These are phyloP conservation scores for Starmerella cellae DNA, from an alignment of 805 yeast species.

Conservation along the genomic window DNA sequence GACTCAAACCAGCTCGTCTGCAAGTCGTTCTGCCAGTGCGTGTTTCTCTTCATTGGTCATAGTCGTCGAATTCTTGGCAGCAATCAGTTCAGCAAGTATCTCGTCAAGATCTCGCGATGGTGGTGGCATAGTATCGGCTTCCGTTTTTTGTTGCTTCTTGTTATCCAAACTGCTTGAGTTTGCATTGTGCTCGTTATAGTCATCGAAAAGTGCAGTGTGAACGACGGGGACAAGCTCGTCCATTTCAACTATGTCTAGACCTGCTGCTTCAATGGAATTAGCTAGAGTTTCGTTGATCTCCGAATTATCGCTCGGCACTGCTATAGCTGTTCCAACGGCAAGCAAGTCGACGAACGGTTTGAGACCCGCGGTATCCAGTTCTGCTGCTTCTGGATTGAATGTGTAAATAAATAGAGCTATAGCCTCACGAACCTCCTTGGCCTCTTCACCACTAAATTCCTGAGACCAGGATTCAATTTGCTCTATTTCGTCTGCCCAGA, in stretches of 20 bases:
- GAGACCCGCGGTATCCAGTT: slow-evolving; percentile 5
- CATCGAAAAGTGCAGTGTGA: slow-evolving; percentile 13
- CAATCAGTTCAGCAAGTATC: slow-evolving; percentile 22
- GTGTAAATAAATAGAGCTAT: slow-evolving; percentile 27
- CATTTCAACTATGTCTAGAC: slow-evolving; percentile 23
- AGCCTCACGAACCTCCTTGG: slow-evolving; percentile 29
- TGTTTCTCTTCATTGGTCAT: slow-evolving; percentile 25
- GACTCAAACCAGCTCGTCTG: slow-evolving; percentile 22
- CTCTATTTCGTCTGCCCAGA: slow-evolving; percentile 29
- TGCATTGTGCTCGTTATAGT: neutral
- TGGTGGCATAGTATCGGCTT: neutral
- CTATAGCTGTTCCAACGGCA: slow-evolving; percentile 23
- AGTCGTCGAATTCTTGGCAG: slow-evolving; percentile 19
- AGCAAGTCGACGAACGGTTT: slow-evolving; percentile 17
- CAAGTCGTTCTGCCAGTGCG: slow-evolving; percentile 26
- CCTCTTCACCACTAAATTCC: slow-evolving; percentile 26
- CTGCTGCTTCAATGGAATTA: slow-evolving; percentile 10
- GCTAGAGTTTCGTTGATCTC: neutral
- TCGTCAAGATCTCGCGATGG: slow-evolving; percentile 21
- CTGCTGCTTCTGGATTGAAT: neutral
- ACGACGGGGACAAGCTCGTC: slow-evolving; percentile 21
- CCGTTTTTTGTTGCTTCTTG: slow-evolving; percentile 3
- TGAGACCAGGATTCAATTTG: slow-evolving; percentile 24
- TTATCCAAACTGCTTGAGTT: neutral
- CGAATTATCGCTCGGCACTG: slow-evolving; percentile 17